These are phyloP conservation scores for Entoloma clypeatum DNA, from an alignment of 1,284 basidiomycete species.

Conservation along the genomic window DNA sequence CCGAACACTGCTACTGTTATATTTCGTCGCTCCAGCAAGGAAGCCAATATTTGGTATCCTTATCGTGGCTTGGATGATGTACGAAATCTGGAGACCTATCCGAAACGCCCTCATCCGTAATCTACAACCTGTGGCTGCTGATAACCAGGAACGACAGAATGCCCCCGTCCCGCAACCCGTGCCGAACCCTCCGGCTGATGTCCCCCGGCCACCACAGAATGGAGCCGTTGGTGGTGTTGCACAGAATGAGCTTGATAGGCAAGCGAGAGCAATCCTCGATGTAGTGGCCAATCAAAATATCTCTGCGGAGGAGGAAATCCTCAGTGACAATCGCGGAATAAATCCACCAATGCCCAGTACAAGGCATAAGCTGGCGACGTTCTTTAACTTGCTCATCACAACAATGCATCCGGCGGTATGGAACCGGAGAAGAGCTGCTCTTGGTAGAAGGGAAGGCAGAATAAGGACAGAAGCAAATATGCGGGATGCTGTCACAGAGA, in stretches of 20 bases:
- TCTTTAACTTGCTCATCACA: constrained; percentile 53
- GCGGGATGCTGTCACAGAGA: constrained; percentile 36
- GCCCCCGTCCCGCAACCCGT: constrained; percentile 18
- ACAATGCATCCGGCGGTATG: constrained; percentile 72
- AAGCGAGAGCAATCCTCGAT: constrained; percentile 40
- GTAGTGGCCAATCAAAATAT: constrained; percentile 56
- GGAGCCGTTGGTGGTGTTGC: constrained; percentile 19
- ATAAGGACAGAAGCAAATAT: constrained; percentile 63
- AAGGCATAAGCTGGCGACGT: constrained; percentile 48
- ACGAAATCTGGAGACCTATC: constrained; percentile 75
- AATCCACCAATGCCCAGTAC: constrained; percentile 40
- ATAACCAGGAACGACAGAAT: constrained; percentile 22
- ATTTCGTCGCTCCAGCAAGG: constrained; percentile 74
- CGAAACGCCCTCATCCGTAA: constrained; percentile 48
- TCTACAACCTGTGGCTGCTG: constrained; percentile 31
- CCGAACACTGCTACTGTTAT: constrained; percentile 67
- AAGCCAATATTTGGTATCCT: constrained; percentile 68
- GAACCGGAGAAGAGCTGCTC: constrained; percentile 58
- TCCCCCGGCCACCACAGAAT: constrained; percentile 15
- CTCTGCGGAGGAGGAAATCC: constrained; percentile 47
- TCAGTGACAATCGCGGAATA: constrained; percentile 34
- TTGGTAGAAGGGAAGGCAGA: constrained; percentile 62
- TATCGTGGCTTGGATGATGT: constrained; percentile 66
- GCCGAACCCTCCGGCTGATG: constrained; percentile 12
- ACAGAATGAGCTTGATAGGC: constrained; percentile 31